A percentile compares a stretch with the other conserved stretches of the same genome.
Conservation (phyloP, 305 asterid species). For the Plantago coronopus region DNA sequence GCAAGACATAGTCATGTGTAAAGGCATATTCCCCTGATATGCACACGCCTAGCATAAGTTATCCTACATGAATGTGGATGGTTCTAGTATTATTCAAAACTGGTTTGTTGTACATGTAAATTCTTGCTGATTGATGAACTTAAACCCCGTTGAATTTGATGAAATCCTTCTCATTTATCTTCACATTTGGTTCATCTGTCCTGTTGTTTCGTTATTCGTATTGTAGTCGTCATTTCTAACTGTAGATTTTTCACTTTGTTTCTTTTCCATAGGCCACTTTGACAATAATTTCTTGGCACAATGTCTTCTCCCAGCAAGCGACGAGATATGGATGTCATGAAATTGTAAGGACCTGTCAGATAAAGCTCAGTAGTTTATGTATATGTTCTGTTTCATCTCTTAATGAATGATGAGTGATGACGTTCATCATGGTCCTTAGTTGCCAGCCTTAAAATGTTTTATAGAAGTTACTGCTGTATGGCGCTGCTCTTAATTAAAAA, state of each 20-base stretch:
- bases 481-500: not conserved
- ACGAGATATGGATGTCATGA: constrained; percentile 93
- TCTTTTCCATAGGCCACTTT: constrained; percentile 10
- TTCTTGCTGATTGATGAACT: not conserved
- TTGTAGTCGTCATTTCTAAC: not conserved
- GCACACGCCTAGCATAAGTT: no score
- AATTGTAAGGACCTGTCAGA: constrained; percentile 48
- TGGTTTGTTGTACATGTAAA: not conserved
- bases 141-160: not conserved
- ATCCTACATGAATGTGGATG: no score
- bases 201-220: not conserved
- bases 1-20: no score
- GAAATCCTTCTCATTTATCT: not conserved
- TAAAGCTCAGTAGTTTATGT: not conserved
- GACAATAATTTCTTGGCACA: constrained; percentile 20
- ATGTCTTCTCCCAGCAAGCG: constrained; percentile 94
- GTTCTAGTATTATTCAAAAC: not conserved
- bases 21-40: no score
- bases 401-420: not conserved
- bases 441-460: not conserved
- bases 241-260: constrained; percentile 9
- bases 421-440: constrained; percentile 4
- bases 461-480: not conserved
- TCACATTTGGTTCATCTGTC: not conserved
- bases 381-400: constrained; percentile 4